Evolutionary conservation across 768 basidiomycete genomes (phyloP).

Genomic region (Phlebiopsis gigantea): DNA sequence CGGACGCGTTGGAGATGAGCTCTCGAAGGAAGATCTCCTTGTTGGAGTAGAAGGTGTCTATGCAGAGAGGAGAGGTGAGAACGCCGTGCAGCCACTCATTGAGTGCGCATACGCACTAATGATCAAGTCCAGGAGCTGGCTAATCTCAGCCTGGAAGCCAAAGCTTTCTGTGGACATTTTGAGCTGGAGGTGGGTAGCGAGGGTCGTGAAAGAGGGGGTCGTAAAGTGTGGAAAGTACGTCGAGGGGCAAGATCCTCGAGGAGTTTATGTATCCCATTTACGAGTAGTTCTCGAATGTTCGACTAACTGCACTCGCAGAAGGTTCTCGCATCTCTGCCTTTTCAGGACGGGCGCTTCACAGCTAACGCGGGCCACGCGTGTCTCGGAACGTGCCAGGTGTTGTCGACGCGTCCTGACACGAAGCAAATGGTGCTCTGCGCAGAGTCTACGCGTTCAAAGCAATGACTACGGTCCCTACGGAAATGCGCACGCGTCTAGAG

Average conservation of each 20-base stretch:
- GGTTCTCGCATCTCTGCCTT: slow-evolving; percentile 9
- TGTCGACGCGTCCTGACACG: no score
- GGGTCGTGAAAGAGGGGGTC: slow-evolving; percentile 13
- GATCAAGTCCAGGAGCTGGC: slow-evolving; percentile 96
- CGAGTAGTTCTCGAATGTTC: slow-evolving; percentile 42
- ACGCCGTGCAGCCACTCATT: background rate
- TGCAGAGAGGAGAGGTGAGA: background rate
- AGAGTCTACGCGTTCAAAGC: no score
- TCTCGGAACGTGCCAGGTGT: background rate
- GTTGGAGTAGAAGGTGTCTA: slow-evolving; percentile 99
- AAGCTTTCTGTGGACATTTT: slow-evolving; percentile 77
- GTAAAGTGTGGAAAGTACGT: slow-evolving; percentile 11
- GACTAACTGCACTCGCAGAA: slow-evolving; percentile 1
- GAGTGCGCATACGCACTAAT: slow-evolving; percentile 65
- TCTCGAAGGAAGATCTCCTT: slow-evolving; percentile 99
- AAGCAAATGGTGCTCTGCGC: no score
- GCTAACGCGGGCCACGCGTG: background rate
- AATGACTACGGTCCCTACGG: no score
- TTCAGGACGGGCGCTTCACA: background rate
- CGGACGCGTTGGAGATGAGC: slow-evolving; percentile 93
- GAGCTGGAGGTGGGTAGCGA: slow-evolving; percentile 17
- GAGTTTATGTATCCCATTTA: slow-evolving; percentile 32
- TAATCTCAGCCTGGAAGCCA: slow-evolving; percentile 99
- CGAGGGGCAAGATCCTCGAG: background rate
- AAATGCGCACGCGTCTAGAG: no score